A percentile compares a stretch with the other conserved stretches of the same genome.
These are phyloP conservation scores for Pulveroboletus sp. DNA, from an alignment of 768 basidiomycete species.

Conservation along the genomic window DNA sequence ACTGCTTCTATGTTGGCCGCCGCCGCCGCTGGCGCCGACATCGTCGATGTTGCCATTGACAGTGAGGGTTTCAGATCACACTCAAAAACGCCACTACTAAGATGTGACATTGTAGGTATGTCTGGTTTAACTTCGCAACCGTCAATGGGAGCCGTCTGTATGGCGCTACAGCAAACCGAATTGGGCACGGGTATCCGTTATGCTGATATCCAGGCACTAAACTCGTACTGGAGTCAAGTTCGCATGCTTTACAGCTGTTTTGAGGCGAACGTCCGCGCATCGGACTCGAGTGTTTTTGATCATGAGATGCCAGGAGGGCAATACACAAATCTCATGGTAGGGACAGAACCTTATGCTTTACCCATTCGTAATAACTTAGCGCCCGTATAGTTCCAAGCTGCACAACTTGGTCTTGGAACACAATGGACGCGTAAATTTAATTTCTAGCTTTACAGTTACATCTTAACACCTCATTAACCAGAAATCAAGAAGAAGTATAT, in stretches of 20 bases:
- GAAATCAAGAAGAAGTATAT: slow-evolving; percentile 99
- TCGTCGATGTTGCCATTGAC: slow-evolving; percentile 98
- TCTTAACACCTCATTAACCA: slow-evolving; percentile 26
- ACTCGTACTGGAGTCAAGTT: slow-evolving; percentile 97
- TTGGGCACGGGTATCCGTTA: slow-evolving; percentile 96
- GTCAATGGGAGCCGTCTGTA: slow-evolving; percentile 96
- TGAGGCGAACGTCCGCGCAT: slow-evolving; percentile 96
- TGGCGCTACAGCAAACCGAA: slow-evolving; percentile 90
- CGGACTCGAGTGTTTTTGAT: slow-evolving; percentile 97
- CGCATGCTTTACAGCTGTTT: slow-evolving; percentile 94
- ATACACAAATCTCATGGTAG: slow-evolving; percentile 89
- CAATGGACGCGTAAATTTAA: slow-evolving; percentile 77
- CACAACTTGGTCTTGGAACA: slow-evolving; percentile 93
- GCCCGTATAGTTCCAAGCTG: slow-evolving; percentile 84
- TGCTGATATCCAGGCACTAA: slow-evolving; percentile 94
- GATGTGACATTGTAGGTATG: slow-evolving; percentile 70
- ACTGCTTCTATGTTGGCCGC: slow-evolving; percentile 95
- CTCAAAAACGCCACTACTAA: slow-evolving; percentile 7
- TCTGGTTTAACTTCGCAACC: slow-evolving; percentile 98
- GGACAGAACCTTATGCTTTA: slow-evolving; percentile 21
- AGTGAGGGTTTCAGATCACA: slow-evolving; percentile 50
- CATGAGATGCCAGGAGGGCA: slow-evolving; percentile 99
- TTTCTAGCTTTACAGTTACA: slow-evolving; percentile 6
- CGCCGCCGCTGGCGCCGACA: slow-evolving; percentile 95
- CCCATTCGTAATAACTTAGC: slow-evolving; percentile 19